These are phyloP conservation scores for Corymbia maculata DNA, from an alignment of 345 rosid species.

Conservation along the genomic window DNA sequence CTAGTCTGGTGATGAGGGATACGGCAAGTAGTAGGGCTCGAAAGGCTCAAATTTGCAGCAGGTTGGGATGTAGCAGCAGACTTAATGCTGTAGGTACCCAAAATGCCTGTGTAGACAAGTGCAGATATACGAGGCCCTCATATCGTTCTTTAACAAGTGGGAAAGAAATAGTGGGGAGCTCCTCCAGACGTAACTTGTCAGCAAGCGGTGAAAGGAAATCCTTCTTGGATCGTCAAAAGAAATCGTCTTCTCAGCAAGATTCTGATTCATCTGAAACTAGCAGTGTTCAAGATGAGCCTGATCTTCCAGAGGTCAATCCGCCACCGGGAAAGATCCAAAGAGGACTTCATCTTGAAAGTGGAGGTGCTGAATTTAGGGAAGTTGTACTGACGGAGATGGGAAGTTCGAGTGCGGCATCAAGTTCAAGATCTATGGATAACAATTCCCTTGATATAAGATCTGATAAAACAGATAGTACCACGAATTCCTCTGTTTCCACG, in stretches of 20 bases:
- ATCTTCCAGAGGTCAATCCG: conserved; percentile 19
- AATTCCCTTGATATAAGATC: conserved; percentile 36
- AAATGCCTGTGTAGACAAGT: conserved; percentile 33
- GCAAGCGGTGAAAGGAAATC: conserved; percentile 21
- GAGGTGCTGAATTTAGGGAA: conserved; percentile 16
- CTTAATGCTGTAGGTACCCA: conserved; percentile 32
- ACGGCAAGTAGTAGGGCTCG: conserved; percentile 38
- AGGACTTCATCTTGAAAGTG: conserved; percentile 18
- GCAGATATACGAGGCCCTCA: conserved; percentile 46
- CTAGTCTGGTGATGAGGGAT: conserved; percentile 53
- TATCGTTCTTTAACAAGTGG: conserved; percentile 37
- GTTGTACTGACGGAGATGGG: conserved; percentile 20
- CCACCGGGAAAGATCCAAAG: conserved; percentile 33
- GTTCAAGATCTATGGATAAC: conserved; percentile 30
- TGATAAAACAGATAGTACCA: conserved; percentile 20
- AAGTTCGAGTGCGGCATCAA: conserved; percentile 39
- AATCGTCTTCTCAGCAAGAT: conserved; percentile 25
- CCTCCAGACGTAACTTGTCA: conserved; percentile 40
- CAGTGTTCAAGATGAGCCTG: conserved; percentile 45
- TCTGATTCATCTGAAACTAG: conserved; percentile 69
- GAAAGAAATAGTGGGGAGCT: conserved; percentile 60
- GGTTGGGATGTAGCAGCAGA: conserved; percentile 58
- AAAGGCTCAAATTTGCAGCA: conserved; percentile 49
- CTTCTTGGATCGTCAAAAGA: conserved; percentile 35
- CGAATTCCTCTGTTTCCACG: conserved; percentile 20